Evolutionary conservation across 345 rosid species (phyloP).

Genomic region (Combretum micranthum): DNA sequence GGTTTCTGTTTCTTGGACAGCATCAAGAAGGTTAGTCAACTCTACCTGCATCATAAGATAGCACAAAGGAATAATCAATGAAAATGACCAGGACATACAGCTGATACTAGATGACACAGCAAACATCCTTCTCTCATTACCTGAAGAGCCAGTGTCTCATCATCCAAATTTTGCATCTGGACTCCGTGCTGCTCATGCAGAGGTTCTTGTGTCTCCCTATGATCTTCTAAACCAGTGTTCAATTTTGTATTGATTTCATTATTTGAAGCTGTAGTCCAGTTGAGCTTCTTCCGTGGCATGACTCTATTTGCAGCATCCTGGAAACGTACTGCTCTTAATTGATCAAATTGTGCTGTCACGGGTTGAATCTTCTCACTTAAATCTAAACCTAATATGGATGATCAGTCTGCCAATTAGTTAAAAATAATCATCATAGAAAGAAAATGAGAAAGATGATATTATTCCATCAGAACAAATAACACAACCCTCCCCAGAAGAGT

Average conservation of each 20-base stretch:
- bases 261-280: constrained; percentile 30
- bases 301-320: constrained; percentile 78
- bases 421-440: neutral
- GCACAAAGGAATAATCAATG: constrained; percentile 6
- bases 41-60: constrained; percentile 52
- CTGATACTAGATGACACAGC: neutral
- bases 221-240: constrained; percentile 23
- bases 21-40: constrained; percentile 74
- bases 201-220: constrained; percentile 36
- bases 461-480: no score
- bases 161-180: constrained; percentile 71
- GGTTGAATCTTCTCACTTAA: constrained; percentile 90
- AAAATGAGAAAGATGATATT: no score
- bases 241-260: constrained; percentile 26
- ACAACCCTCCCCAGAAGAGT: no score
- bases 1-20: constrained; percentile 84
- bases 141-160: constrained; percentile 93
- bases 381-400: constrained; percentile 48
- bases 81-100: neutral
- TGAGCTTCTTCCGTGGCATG: constrained; percentile 70
- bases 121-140: constrained; percentile 23
- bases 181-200: constrained; percentile 48
- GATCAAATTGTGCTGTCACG: constrained; percentile 72
- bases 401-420: constrained; percentile 6
- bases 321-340: constrained; percentile 80